Evolutionary conservation across 371 early-diverging fungal genomes (phyloP).

Genomic region (Mucor saturninus): DNA sequence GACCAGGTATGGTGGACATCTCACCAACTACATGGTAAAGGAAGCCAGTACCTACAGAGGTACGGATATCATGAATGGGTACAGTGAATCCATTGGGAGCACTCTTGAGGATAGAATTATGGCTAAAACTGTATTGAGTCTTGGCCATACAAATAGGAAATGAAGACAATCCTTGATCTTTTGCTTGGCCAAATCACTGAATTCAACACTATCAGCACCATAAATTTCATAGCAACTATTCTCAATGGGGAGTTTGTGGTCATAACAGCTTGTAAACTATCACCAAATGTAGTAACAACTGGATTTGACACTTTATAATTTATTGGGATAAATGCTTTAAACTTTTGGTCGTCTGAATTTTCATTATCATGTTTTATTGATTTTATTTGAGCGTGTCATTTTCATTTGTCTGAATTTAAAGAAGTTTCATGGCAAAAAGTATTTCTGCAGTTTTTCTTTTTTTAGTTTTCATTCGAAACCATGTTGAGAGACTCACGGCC

Average conservation of each 20-base stretch:
- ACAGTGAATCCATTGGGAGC: constrained; percentile 92
- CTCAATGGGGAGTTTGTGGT: constrained; percentile 73
- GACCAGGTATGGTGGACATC: constrained; percentile 98
- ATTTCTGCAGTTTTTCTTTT: too few relatives aligned
- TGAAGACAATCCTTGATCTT: constrained; percentile 89
- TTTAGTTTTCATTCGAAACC: neutral
- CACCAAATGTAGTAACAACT: too few relatives aligned
- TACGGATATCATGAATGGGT: constrained; percentile 93
- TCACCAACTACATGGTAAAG: constrained; percentile 93
- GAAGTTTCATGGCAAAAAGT: too few relatives aligned
- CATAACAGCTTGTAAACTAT: constrained; percentile 50
- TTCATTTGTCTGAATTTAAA: too few relatives aligned
- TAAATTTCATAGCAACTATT: constrained; percentile 92
- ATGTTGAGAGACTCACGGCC: constrained; percentile 39
- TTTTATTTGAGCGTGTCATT: too few relatives aligned
- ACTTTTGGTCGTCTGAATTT: too few relatives aligned
- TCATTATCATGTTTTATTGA: too few relatives aligned
- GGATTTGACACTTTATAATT: too few relatives aligned
- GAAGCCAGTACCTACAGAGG: constrained; percentile 95
- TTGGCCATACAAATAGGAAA: constrained; percentile 98
- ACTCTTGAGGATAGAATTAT: constrained; percentile 89
- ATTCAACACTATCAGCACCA: constrained; percentile 88
- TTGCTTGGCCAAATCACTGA: constrained; percentile 77
- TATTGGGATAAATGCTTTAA: too few relatives aligned
- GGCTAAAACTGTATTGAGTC: constrained; percentile 92